Conservation (phyloP, 2,329 filamentous ascomycete genomes). For the Trichoderma polysporum region DNA sequence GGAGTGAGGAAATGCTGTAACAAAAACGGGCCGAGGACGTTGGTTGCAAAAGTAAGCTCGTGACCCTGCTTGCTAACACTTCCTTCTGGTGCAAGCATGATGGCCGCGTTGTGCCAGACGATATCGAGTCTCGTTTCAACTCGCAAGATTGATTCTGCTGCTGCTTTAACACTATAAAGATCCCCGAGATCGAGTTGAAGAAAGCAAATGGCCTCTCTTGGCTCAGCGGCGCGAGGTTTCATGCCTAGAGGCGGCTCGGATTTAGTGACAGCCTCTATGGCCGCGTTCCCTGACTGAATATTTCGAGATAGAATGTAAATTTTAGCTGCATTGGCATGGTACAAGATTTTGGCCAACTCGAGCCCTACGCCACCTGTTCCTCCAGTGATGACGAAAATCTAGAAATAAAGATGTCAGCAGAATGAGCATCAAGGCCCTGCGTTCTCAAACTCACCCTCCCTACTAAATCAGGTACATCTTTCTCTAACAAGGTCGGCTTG, state of each 20-base stretch:
- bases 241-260: background rate
- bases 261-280: background rate
- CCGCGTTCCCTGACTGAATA: background rate
- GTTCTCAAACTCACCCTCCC: background rate
- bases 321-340: background rate
- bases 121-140: background rate
- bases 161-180: background rate
- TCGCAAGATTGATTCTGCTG: background rate
- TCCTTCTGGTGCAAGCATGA: background rate
- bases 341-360: background rate
- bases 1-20: background rate
- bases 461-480: background rate
- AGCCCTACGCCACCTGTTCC: background rate
- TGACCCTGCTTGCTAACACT: conserved; percentile 1
- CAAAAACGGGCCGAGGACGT: background rate
- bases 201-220: background rate
- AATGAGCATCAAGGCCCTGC: background rate
- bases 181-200: background rate
- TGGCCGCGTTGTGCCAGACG: background rate
- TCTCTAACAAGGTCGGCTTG: background rate
- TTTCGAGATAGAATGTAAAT: background rate
- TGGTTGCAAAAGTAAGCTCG: background rate
- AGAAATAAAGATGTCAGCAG: background rate
- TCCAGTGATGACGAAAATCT: background rate
- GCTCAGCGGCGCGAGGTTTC: background rate